phyloP scores from a whole-genome alignment of 208 protist genomes.

The Leptomonas pyrrhocoris region DNA sequence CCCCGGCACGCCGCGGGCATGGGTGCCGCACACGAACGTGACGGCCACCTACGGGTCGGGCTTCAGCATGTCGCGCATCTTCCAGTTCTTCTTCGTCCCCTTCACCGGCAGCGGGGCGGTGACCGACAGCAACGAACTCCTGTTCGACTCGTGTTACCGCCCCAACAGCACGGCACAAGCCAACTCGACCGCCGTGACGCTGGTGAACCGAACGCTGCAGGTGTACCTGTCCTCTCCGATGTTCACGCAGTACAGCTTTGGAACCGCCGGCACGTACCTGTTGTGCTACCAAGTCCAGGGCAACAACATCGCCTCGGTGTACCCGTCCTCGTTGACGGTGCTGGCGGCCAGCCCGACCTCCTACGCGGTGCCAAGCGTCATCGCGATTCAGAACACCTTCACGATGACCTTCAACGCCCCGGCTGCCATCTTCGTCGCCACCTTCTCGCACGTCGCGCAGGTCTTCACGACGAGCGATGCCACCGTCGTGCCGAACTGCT shows the following conservation, averaged over 20 bases:
- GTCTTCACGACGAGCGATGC: constrained; percentile 47
- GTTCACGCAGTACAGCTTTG: constrained; percentile 59
- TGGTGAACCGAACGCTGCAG: constrained; percentile 75
- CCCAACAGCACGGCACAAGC: constrained; percentile 54
- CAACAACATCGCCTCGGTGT: constrained; percentile 73
- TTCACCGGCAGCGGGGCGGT: constrained; percentile 38
- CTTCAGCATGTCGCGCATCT: constrained; percentile 32
- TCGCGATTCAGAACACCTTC: constrained; percentile 55
- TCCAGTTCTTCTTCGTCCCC: constrained; percentile 77
- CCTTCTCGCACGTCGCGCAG: constrained; percentile 42
- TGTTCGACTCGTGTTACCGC: constrained; percentile 73
- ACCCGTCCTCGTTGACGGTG: constrained; percentile 49
- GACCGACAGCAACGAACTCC: constrained; percentile 42
- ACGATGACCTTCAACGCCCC: constrained; percentile 63
- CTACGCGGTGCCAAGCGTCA: constrained; percentile 68
- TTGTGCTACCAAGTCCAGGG: constrained; percentile 74
- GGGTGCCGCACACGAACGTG: constrained; percentile 62
- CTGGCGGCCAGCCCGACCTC: constrained; percentile 64
- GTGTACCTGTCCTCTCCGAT: constrained; percentile 44
- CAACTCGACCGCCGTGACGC: constrained; percentile 24
- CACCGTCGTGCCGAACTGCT: constrained; percentile 45
- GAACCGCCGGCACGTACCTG: constrained; percentile 48
- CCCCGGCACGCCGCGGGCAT: constrained; percentile 61
- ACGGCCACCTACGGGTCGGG: constrained; percentile 32
- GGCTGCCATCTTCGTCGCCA: constrained; percentile 69